phyloP scores from a whole-genome alignment of 1,284 basidiomycete genomes.

The Pseudozyma sp. region DNA sequence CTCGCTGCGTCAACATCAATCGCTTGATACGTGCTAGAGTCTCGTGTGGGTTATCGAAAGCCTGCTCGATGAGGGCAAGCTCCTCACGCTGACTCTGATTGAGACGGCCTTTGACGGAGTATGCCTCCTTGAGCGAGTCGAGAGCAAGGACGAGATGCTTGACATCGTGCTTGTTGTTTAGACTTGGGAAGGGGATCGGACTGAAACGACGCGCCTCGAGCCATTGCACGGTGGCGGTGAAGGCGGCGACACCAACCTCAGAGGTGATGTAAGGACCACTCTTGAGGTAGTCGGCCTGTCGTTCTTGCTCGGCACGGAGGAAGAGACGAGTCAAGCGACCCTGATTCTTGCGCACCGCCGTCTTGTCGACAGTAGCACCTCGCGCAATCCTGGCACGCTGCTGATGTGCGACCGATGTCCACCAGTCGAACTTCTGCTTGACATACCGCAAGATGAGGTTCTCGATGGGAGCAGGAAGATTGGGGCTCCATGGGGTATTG shows the following conservation, averaged over 20 bases:
- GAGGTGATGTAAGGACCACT: slow-evolving; percentile 68
- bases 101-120: slow-evolving; percentile 68
- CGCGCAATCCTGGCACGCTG: slow-evolving; percentile 93
- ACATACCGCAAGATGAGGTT: slow-evolving; percentile 99
- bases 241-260: slow-evolving; percentile 67
- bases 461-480: slow-evolving; percentile 98
- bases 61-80: slow-evolving; percentile 68
- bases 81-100: slow-evolving; percentile 69
- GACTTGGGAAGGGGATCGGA: slow-evolving; percentile 68
- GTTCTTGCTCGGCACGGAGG: slow-evolving; percentile 67
- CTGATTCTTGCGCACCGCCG: slow-evolving; percentile 95
- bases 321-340: slow-evolving; percentile 83
- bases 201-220: slow-evolving; percentile 68
- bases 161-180: slow-evolving; percentile 69
- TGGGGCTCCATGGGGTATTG: slow-evolving; percentile 97
- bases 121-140: slow-evolving; percentile 68
- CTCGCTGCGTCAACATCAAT: slow-evolving; percentile 68
- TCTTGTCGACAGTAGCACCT: slow-evolving; percentile 99
- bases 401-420: slow-evolving; percentile 92
- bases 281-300: slow-evolving; percentile 68
- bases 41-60: slow-evolving; percentile 69
- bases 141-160: slow-evolving; percentile 67
- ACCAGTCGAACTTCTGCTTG: slow-evolving; percentile 99
- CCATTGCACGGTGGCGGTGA: slow-evolving; percentile 68
- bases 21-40: slow-evolving; percentile 68